Conservation (phyloP, 2,329 filamentous ascomycete genomes). For the Hortaea werneckii region DNA sequence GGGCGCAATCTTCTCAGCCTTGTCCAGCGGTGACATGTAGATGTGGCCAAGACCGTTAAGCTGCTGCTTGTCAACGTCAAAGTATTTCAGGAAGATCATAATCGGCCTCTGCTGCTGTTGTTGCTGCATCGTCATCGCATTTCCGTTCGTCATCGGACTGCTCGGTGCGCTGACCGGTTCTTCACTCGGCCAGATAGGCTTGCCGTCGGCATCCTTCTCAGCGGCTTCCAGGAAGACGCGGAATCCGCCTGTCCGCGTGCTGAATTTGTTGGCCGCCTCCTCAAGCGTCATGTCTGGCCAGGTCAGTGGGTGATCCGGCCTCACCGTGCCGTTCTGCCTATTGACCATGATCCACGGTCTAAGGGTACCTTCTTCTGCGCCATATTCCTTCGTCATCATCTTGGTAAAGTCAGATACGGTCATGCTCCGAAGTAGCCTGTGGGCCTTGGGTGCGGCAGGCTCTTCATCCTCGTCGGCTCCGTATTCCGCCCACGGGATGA, state of each 20-base stretch:
- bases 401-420: slow-evolving; percentile 65
- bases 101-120: slow-evolving; percentile 45
- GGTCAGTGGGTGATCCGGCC: slow-evolving; percentile 77
- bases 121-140: slow-evolving; percentile 14
- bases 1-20: slow-evolving; percentile 72
- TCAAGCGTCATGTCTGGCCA: slow-evolving; percentile 58
- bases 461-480: slow-evolving; percentile 55
- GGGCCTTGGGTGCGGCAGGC: slow-evolving; percentile 58
- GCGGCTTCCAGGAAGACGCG: slow-evolving; percentile 80
- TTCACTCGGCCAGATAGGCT: slow-evolving; percentile 60
- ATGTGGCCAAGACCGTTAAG: slow-evolving; percentile 70
- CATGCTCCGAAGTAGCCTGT: slow-evolving; percentile 65
- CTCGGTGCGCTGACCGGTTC: slow-evolving; percentile 41
- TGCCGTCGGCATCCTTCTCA: slow-evolving; percentile 58
- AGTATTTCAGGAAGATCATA: slow-evolving; percentile 85
- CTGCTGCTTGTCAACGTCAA: slow-evolving; percentile 66
- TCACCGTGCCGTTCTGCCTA: slow-evolving; percentile 90
- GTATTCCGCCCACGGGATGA: slow-evolving; percentile 47
- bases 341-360: slow-evolving; percentile 97
- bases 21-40: slow-evolving; percentile 80
- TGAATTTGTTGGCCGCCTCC: slow-evolving; percentile 60
- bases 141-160: slow-evolving; percentile 32
- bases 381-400: slow-evolving; percentile 60
- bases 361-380: slow-evolving; percentile 57
- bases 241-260: slow-evolving; percentile 57